Percentiles rank a stretch among this genome's conserved stretches.
phyloP scores from a whole-genome alignment of 2,329 filamentous ascomycete genomes.

The Epicoccum nigrum region DNA sequence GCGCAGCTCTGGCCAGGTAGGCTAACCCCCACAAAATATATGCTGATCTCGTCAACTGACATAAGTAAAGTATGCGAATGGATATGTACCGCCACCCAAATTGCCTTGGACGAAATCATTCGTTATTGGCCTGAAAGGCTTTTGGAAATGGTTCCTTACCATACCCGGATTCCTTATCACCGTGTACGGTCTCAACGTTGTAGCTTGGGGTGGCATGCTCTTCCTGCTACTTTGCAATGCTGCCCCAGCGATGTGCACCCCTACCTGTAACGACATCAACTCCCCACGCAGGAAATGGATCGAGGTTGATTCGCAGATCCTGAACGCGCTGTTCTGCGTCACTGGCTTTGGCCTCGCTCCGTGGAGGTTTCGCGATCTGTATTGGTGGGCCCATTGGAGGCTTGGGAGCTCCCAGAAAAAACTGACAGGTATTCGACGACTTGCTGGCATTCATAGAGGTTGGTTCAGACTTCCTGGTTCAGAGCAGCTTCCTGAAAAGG shows the following conservation, averaged over 20 bases:
- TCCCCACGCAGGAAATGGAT: slow-evolving; percentile 84
- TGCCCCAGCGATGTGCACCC: slow-evolving; percentile 72
- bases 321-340: slow-evolving; percentile 85
- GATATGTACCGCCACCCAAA: slow-evolving; percentile 53
- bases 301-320: slow-evolving; percentile 81
- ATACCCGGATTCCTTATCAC: slow-evolving; percentile 78
- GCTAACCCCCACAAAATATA: neutral
- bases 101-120: slow-evolving; percentile 64
- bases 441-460: slow-evolving; percentile 74
- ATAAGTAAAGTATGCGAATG: slow-evolving; percentile 42
- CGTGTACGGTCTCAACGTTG: slow-evolving; percentile 79
- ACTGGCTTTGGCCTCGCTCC: slow-evolving; percentile 84
- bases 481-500: slow-evolving; percentile 53
- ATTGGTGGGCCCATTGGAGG: slow-evolving; percentile 60
- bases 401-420: slow-evolving; percentile 58
- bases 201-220: slow-evolving; percentile 91
- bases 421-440: slow-evolving; percentile 63
- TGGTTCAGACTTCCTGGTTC: slow-evolving; percentile 79
- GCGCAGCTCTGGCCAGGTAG: slow-evolving; percentile 27
- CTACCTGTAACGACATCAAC: slow-evolving; percentile 74
- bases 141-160: slow-evolving; percentile 76
- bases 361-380: slow-evolving; percentile 83
- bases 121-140: slow-evolving; percentile 63
- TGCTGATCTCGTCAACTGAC: slow-evolving; percentile 9
- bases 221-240: slow-evolving; percentile 83